Conservation (phyloP, 305 asterid species). For the Withania somnifera region DNA sequence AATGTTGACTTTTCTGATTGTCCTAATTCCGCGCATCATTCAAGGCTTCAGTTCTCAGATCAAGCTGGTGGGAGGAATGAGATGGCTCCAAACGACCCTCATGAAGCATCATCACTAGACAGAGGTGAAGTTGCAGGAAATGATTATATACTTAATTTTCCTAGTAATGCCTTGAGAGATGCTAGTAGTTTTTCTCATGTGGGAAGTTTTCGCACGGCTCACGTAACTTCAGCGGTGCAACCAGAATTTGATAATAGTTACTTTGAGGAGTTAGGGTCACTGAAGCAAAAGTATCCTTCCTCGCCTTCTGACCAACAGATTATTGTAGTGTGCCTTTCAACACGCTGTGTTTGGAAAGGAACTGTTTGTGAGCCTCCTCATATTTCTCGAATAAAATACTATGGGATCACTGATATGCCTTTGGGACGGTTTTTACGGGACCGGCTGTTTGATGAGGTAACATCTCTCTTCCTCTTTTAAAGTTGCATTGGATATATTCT, state of each 20-base stretch:
- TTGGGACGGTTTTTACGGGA: constrained; percentile 69
- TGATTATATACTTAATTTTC: constrained; percentile 9
- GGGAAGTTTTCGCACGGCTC: constrained; percentile 15
- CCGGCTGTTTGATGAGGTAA: constrained; percentile 63
- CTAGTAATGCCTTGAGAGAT: constrained; percentile 19
- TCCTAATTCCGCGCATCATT: constrained; percentile 2
- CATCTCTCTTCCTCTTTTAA: not conserved
- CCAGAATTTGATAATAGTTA: constrained; percentile 21
- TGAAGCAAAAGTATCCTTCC: constrained; percentile 55
- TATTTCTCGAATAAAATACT: constrained; percentile 69
- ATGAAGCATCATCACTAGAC: constrained; percentile 13
- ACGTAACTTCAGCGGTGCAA: constrained; percentile 17
- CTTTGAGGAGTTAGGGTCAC: constrained; percentile 25
- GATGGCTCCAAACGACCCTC: constrained; percentile 17
- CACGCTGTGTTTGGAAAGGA: constrained; percentile 65
- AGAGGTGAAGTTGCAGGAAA: constrained; percentile 17
- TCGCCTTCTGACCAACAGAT: constrained; percentile 69
- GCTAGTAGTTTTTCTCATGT: constrained; percentile 25
- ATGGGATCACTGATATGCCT: constrained; percentile 66
- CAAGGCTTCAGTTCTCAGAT: constrained; percentile 6
- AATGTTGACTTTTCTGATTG: constrained; percentile 23
- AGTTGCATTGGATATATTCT: constrained; percentile 5
- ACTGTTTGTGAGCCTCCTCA: constrained; percentile 78
- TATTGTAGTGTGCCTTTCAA: constrained; percentile 70
- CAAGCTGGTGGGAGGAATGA: constrained; percentile 16